A percentile compares a stretch with the other conserved stretches of the same genome.
phyloP scores from a whole-genome alignment of 495 filamentous ascomycete genomes.

The Filosporella fistucella region DNA sequence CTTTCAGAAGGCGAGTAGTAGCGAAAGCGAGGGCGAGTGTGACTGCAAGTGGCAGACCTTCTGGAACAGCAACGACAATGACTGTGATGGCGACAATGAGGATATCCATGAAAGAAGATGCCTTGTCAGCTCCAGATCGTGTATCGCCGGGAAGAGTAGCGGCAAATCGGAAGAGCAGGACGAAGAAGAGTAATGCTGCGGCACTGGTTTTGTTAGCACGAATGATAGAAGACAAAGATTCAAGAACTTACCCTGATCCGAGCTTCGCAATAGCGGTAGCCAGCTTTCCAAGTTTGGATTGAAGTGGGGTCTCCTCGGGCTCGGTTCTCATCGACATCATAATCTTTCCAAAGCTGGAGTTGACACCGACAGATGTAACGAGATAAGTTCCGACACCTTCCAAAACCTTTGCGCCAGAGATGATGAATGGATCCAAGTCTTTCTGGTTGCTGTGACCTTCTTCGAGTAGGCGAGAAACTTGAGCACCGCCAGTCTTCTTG shows the following conservation, averaged over 20 bases:
- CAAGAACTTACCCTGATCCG: slow-evolving; percentile 73
- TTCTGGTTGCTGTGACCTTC: slow-evolving; percentile 64
- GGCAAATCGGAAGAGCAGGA: slow-evolving; percentile 50
- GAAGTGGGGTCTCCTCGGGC: slow-evolving; percentile 87
- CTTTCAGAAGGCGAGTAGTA: slow-evolving; percentile 90
- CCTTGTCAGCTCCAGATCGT: slow-evolving; percentile 62
- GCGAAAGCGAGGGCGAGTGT: slow-evolving; percentile 92
- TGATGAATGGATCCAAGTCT: slow-evolving; percentile 91
- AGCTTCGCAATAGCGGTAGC: slow-evolving; percentile 94
- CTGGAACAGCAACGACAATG: slow-evolving; percentile 92
- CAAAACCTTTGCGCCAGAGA: slow-evolving; percentile 87
- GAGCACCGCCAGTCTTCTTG: slow-evolving; percentile 65
- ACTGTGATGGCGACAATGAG: slow-evolving; percentile 95
- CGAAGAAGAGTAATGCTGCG: slow-evolving; percentile 76
- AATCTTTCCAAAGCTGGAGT: slow-evolving; percentile 86
- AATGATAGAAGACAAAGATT: slow-evolving; percentile 90
- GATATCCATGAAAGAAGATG: slow-evolving; percentile 82
- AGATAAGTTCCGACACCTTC: slow-evolving; percentile 83
- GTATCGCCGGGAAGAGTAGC: slow-evolving; percentile 50
- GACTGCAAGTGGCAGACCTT: slow-evolving; percentile 88
- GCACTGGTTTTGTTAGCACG: slow-evolving; percentile 79
- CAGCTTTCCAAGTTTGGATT: slow-evolving; percentile 85
- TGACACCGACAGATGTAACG: slow-evolving; percentile 81
- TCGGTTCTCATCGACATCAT: slow-evolving; percentile 91
- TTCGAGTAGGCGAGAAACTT: slow-evolving; percentile 77